A percentile compares a stretch with the other conserved stretches of the same genome.
Conservation (phyloP, 306 rosid genomes). For the Begonia masoniana region DNA sequence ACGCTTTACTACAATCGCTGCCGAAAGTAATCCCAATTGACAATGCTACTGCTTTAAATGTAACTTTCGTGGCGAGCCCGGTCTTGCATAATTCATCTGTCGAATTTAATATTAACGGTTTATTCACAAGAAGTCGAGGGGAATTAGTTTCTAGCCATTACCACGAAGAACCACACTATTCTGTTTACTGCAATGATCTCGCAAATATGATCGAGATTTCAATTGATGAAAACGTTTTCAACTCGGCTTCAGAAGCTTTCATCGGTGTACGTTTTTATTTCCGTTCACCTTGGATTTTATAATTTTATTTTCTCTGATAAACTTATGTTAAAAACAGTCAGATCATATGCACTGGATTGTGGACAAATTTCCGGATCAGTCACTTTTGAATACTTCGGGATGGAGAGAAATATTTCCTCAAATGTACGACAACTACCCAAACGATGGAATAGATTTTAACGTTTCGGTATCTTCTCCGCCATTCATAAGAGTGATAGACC, state of each 20-base stretch:
- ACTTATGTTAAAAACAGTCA: slow-evolving; percentile 17
- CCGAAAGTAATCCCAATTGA: slow-evolving; percentile 45
- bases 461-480: slow-evolving; percentile 57
- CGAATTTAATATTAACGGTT: slow-evolving; percentile 55
- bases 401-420: slow-evolving; percentile 79
- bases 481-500: slow-evolving; percentile 23
- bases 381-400: slow-evolving; percentile 48
- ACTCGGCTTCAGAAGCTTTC: slow-evolving; percentile 46
- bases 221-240: slow-evolving; percentile 56
- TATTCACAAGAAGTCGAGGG: slow-evolving; percentile 25
- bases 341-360: slow-evolving; percentile 48
- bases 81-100: slow-evolving; percentile 42
- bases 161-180: slow-evolving; percentile 16
- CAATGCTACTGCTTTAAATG: slow-evolving; percentile 39
- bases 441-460: slow-evolving; percentile 56
- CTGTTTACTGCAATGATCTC: slow-evolving; percentile 28
- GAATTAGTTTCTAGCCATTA: slow-evolving; percentile 16
- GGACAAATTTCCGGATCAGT: slow-evolving; percentile 38
- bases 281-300: background rate
- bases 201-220: slow-evolving; percentile 65
- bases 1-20: slow-evolving; percentile 38
- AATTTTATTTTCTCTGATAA: slow-evolving; percentile 1
- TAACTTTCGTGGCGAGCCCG: slow-evolving; percentile 53
- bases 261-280: slow-evolving; percentile 42
- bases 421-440: slow-evolving; percentile 61